Evolutionary conservation across 495 filamentous ascomycete species (phyloP), one percentile per base, ranked within the genome.

Genomic region (Aspergillus diversus): DNA sequence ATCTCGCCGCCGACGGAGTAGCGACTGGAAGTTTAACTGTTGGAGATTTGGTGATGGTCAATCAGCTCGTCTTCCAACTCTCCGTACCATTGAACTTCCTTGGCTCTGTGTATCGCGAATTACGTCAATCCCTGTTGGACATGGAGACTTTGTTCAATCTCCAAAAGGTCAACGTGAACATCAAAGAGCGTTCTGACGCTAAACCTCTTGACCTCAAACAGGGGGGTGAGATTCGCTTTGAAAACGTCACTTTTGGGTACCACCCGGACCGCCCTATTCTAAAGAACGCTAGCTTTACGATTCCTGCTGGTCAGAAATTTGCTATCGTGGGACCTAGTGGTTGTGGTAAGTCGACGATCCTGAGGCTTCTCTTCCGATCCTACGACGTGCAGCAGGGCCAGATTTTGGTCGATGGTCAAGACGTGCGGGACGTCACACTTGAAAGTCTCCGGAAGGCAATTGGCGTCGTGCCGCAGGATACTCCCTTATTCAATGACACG

Each of bases 61-160:
- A 99, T 73, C 96, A 98, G 77, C 88, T 99, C 12, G 94, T 99
- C 64, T 99, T 99, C 76, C 95, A 99, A 76, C 88, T 99, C 12
- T 97, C 92, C 3, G 90, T 98, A 1, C 95, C 95, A 0, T 82
- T 99, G 46, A 99, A 98, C 80, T 99, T 98, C 76, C 80, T 99
- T 1, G 95, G 95, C 9, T 93, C 91, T 7, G 93, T 99, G 5
- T 99, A 99, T 74, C 89, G 95, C 63, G 96, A 99, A 79, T 83
- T 99, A 52, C 84, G 95, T 46, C 96, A 99, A 77, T 97, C 92
- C 12, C 79, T 98, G 53, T 77, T 98, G 56, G 95, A 99, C 72
- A 98, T 99, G 96, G 95, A 98, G 75, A 97, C 96, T 1, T 83
- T 98, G 12, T 99, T 99, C 81, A 97, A 96, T 72, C 81, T 99